Conservation (phyloP, 176 grass and related monocot species). For the Thinopyrum elongatum region DNA sequence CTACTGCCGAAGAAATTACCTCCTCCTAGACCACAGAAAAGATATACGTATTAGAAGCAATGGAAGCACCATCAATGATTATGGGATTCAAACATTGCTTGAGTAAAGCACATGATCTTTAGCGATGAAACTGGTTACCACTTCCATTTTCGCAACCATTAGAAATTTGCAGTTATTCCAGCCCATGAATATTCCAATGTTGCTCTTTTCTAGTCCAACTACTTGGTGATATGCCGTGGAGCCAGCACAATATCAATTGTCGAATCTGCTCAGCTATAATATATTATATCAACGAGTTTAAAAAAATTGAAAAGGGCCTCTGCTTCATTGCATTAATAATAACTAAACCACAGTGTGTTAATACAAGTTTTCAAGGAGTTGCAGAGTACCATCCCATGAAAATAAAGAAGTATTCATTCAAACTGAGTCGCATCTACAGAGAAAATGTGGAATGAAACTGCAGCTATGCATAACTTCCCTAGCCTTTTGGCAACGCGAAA, state of each 20-base stretch:
- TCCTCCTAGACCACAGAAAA: slow-evolving; percentile 30
- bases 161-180: not conserved
- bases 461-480: not conserved
- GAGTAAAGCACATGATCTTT: not conserved
- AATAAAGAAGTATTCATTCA: not conserved
- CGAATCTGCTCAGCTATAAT: not conserved
- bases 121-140: not conserved
- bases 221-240: not conserved
- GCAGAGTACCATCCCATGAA: not conserved
- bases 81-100: not conserved
- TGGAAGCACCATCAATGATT: not conserved
- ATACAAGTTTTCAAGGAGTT: not conserved
- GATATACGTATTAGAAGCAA: not conserved
- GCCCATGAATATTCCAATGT: not conserved
- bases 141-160: not conserved
- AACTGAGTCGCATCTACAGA: not conserved
- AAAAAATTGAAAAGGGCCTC: not conserved
- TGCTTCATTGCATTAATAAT: not conserved
- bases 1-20: slow-evolving; percentile 30
- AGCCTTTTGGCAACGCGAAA: not conserved
- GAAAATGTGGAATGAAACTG: not conserved
- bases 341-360: not conserved
- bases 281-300: not conserved
- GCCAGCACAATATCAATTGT: not conserved
- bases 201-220: not conserved